Base-by-base conservation (phyloP, 257 asterid species). In the Solanum paucissectum region DNA sequence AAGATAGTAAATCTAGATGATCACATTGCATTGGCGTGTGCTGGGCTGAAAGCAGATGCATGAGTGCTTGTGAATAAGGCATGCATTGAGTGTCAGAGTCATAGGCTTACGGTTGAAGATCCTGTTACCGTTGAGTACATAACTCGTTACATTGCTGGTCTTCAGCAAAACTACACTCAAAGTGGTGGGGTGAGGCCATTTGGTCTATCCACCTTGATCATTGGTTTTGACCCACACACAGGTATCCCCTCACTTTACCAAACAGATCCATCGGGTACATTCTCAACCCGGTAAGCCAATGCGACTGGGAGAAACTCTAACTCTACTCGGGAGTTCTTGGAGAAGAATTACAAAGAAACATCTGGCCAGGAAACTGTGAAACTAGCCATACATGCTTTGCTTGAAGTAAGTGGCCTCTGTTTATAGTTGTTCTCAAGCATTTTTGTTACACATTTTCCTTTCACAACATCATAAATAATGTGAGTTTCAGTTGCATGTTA, bases 111-210 rank as follows among this genome's bases (percentile, higher is more conserved):
- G 0, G 93, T 97, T 29, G 99, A 97, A 90, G 99, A 97, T 89
- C 98, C 99, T 7, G 98, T 93, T 68, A 97, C 98, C 1, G 99
- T 97, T 85, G 98, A 95, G 90, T 97, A 97, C 91, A 95, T 97
- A 87, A 97, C 99, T 82, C 99, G 98, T 21, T 97, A 95, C 79
- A 94, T 97, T 83, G 98, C 99, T 91, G 99, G 98, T 38, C 98
- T 95, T 90, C 99, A 95, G 94, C 98, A 97, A 88, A 97, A 97
- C 91, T 95, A 97, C 92, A 97, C 99, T 6, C 99, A 97, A 90
- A 97, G 99, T 93, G 98, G 98, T 88, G 98, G 99, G 88, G 99
- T 97, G 49, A 94, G 98, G 76, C 99, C 99, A 82, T 97, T 95
- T 93, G 98, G 98, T 38, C 99, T 95, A 85, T 95, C 99, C 42